Evolutionary conservation across 139 green algal species (phyloP).

Genomic region (Zygnema cylindricum): DNA sequence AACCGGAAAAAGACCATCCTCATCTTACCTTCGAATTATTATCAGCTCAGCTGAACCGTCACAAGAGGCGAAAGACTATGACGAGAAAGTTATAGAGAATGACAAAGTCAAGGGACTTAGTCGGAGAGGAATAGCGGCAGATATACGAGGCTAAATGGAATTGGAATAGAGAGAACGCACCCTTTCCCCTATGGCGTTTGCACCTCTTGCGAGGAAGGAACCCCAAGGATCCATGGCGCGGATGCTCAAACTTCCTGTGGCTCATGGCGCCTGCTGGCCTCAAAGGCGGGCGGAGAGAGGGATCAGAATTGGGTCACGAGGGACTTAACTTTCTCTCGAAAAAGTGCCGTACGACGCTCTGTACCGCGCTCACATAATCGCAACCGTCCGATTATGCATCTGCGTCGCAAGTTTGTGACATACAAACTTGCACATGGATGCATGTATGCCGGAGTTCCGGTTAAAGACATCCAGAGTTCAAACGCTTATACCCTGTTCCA

Average conservation of each 20-base stretch:
- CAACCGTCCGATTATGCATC: too few relatives aligned
- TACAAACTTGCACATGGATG: neutral
- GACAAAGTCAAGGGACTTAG: neutral
- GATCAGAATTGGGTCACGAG: too few relatives aligned
- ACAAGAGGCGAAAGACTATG: neutral
- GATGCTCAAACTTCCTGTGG: constrained; percentile 96
- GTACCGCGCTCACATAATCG: too few relatives aligned
- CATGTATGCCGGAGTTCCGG: neutral
- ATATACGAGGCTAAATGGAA: too few relatives aligned
- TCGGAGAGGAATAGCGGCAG: neutral
- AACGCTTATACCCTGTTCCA: neutral
- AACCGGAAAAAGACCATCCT: too few relatives aligned
- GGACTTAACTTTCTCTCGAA: neutral
- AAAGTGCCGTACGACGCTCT: neutral
- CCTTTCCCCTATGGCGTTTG: constrained; percentile 87
- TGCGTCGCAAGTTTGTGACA: neutral
- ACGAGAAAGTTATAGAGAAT: neutral
- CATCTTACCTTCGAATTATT: too few relatives aligned
- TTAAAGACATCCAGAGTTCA: neutral
- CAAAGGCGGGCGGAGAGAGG: neutral
- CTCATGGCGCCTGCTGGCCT: constrained; percentile 72
- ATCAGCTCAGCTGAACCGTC: too few relatives aligned
- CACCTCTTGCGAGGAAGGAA: constrained; percentile 99
- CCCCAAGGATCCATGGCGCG: constrained; percentile 92
- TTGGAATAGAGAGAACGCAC: constrained; percentile 59